Evolutionary conservation across 441 rosid genomes (phyloP).

Genomic region (Populus hybrid): DNA sequence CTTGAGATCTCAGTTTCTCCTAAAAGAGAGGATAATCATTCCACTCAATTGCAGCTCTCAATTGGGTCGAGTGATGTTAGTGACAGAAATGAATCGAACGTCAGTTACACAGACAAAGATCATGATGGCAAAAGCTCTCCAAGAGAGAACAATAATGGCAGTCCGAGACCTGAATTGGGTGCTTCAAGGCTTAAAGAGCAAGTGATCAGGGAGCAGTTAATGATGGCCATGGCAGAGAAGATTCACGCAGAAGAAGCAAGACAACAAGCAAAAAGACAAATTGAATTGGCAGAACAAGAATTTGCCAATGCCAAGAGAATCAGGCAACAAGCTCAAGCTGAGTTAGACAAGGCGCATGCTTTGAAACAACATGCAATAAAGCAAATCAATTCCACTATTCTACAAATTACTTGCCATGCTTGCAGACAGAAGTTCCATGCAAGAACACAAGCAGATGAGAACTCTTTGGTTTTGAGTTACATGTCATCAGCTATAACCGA

Average conservation of each 20-base stretch:
- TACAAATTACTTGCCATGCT: constrained; percentile 82
- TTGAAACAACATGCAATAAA: constrained; percentile 72
- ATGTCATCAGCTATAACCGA: constrained; percentile 83
- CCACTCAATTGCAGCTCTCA: constrained; percentile 53
- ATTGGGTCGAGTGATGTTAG: constrained; percentile 36
- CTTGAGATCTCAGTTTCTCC: constrained; percentile 26
- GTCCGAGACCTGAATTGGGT: constrained; percentile 14
- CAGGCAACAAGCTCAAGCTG: constrained; percentile 79
- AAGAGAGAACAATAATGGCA: constrained; percentile 5
- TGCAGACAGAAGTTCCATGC: constrained; percentile 75
- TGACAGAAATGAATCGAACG: constrained; percentile 17
- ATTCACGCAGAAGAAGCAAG: constrained; percentile 79
- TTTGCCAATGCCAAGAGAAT: constrained; percentile 77
- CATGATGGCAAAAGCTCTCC: constrained; percentile 12
- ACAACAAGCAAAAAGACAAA: constrained; percentile 67
- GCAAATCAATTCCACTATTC: constrained; percentile 59
- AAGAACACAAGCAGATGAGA: constrained; percentile 54
- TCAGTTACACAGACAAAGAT: constrained; percentile 9
- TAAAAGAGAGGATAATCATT: constrained; percentile 30
- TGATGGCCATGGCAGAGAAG: constrained; percentile 73
- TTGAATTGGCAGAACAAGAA: constrained; percentile 82
- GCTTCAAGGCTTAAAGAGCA: constrained; percentile 38
- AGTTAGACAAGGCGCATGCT: constrained; percentile 68
- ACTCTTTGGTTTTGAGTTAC: constrained; percentile 77
- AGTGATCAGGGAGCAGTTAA: constrained; percentile 47